phyloP scores from a whole-genome alignment of 371 early-diverging fungal species.

The Capillidium heterosporum region DNA sequence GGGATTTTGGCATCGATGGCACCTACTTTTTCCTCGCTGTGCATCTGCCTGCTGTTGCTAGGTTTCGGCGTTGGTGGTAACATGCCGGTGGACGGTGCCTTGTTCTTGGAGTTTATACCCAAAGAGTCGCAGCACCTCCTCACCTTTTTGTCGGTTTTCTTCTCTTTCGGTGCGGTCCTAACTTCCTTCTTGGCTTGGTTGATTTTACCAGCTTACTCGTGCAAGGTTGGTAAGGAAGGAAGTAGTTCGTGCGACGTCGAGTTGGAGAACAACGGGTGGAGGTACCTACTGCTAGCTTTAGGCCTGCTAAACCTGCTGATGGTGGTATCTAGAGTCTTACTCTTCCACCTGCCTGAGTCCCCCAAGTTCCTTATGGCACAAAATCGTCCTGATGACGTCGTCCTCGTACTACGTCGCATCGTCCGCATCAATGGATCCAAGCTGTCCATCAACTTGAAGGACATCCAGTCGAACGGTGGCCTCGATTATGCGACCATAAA shows the following conservation, averaged over 20 bases:
- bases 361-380: constrained; percentile 60
- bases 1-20: constrained; percentile 47
- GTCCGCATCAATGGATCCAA: constrained; percentile 34
- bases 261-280: constrained; percentile 53
- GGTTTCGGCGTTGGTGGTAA: constrained; percentile 80
- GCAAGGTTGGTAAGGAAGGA: constrained; percentile 29
- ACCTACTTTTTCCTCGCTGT: constrained; percentile 38
- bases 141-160: constrained; percentile 69
- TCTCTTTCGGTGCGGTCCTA: constrained; percentile 65
- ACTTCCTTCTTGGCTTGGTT: constrained; percentile 36
- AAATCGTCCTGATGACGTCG: constrained; percentile 45
- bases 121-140: constrained; percentile 53
- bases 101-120: constrained; percentile 71
- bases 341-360: constrained; percentile 51
- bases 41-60: constrained; percentile 37
- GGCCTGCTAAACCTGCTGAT: constrained; percentile 40
- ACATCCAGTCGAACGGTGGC: neutral
- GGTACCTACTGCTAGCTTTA: constrained; percentile 36
- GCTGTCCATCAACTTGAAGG: constrained; percentile 2
- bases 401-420: constrained; percentile 46
- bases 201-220: constrained; percentile 8
- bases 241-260: constrained; percentile 22
- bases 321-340: constrained; percentile 41
- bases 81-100: constrained; percentile 72
- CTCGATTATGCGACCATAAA: neutral